Evolutionary conservation across 2,329 filamentous ascomycete genomes (phyloP), one percentile per base, ranked within the genome.

Genomic region (Zasmidium cellare): DNA sequence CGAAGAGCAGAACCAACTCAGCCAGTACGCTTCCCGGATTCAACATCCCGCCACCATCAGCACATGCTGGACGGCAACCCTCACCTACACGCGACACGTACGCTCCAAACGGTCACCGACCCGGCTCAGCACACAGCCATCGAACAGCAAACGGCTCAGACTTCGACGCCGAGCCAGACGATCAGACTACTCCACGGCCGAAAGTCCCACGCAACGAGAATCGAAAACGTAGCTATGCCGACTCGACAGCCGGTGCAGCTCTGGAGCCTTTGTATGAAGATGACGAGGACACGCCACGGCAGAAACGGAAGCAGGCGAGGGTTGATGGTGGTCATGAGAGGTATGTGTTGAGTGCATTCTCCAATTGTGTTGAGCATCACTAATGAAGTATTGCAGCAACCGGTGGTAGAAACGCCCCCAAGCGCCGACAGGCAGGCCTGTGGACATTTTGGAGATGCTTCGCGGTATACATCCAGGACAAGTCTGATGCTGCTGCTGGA

Each of bases 151-250:
- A 41, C 14, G 46, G 46, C 38, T 46, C 44, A 3, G 49, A 52
- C 16, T 51, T 57, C 19, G 59, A 60, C 22, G 48, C 45, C 11
- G 63, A 64, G 20, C 59, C 62, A 9, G 64, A 66, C 45, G 58
- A 65, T 23, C 54, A 63, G 18, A 60, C 56, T 2, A 66, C 64
- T 7, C 64, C 64, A 22, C 45, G 54, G 19, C 58, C 64, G 1
- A 61, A 61, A 46, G 16, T 38, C 53, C 52, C 22, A 50, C 54
- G 46, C 28, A 54, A 24, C 35, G 52, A 24, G 12, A 60, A 22
- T 24, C 56, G 63, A 23, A 65, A 65, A 54, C 59, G 63, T 6
- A 65, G 63, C 46, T 64, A 62, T 53, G 63, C 63, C 18, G 63
- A 64, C 45, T 55, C 59, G 12, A 49, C 53, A 20, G 57, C 54